phyloP scores from a whole-genome alignment of 2,329 filamentous ascomycete species.

The Exserohilum turcica region DNA sequence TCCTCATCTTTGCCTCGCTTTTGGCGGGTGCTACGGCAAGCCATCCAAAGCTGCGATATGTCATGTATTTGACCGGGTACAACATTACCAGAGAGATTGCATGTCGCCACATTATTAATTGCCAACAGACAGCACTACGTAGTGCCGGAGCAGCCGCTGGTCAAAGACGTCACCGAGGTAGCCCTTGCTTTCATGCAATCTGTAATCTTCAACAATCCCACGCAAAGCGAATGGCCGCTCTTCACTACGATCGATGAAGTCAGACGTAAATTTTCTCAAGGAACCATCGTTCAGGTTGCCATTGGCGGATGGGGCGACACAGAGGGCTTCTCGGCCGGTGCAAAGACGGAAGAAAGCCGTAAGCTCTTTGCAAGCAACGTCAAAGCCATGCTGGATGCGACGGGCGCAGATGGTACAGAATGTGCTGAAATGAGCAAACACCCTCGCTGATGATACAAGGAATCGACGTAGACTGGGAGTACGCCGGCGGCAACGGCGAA shows the following conservation, averaged over 20 bases:
- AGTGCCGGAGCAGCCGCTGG: constrained; percentile 24
- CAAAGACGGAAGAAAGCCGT: constrained; percentile 57
- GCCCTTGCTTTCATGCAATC: constrained; percentile 41
- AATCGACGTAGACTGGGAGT: constrained; percentile 70
- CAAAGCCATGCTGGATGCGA: constrained; percentile 61
- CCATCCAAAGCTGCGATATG: constrained; percentile 2
- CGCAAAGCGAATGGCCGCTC: constrained; percentile 29
- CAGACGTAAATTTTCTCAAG: constrained; percentile 51
- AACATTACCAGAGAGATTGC: not conserved
- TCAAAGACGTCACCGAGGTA: constrained; percentile 35
- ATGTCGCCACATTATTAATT: not conserved
- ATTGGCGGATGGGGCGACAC: constrained; percentile 78
- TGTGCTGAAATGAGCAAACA: not conserved
- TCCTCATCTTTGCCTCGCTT: not conserved
- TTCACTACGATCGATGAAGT: constrained; percentile 35
- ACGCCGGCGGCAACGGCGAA: constrained; percentile 68
- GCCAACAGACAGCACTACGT: constrained; percentile 34
- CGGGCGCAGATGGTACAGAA: constrained; percentile 66
- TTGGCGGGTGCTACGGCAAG: not conserved
- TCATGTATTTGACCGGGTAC: constrained; percentile 8
- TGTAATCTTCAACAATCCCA: constrained; percentile 32
- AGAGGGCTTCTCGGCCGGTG: constrained; percentile 64
- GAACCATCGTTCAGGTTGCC: constrained; percentile 58
- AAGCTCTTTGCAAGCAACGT: constrained; percentile 66
- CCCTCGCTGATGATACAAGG: constrained; percentile 12